phyloP scores from a whole-genome alignment of 2,329 filamentous ascomycete genomes.

The Raffaelea arxii region DNA sequence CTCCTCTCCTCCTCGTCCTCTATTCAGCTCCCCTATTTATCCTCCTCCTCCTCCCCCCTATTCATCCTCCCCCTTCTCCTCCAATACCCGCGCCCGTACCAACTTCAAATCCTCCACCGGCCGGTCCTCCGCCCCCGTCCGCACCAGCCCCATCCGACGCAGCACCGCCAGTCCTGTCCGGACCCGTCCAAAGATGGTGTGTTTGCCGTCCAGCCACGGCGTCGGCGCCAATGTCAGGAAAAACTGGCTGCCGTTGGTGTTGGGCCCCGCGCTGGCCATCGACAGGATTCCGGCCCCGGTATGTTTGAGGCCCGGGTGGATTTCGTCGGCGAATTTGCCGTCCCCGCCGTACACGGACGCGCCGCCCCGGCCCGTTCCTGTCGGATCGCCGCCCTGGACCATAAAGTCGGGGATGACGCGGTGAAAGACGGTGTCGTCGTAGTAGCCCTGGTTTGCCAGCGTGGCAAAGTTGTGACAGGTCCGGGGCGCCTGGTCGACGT shows the following conservation, averaged over 20 bases:
- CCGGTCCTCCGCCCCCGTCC: conserved; percentile 70
- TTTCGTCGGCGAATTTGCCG: conserved; percentile 93
- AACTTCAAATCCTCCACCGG: conserved; percentile 79
- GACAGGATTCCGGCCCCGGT: conserved; percentile 87
- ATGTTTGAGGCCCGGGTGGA: conserved; percentile 67
- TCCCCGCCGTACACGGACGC: conserved; percentile 82
- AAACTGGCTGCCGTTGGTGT: conserved; percentile 94
- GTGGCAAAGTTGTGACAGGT: conserved; percentile 83
- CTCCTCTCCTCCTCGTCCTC: neutral
- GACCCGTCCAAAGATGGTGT: conserved; percentile 92
- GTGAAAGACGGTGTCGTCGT: conserved; percentile 79
- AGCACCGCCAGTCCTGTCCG: conserved; percentile 76
- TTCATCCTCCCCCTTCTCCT: conserved; percentile 19
- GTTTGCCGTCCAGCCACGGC: conserved; percentile 93
- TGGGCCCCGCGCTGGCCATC: conserved; percentile 91
- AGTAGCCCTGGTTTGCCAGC: conserved; percentile 76
- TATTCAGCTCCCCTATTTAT: neutral
- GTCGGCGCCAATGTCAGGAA: conserved; percentile 92
- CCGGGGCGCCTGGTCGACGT: conserved; percentile 77
- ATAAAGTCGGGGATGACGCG: conserved; percentile 95
- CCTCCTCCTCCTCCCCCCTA: neutral
- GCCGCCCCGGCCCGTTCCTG: conserved; percentile 84
- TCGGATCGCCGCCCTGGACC: conserved; percentile 91
- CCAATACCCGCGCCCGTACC: conserved; percentile 59
- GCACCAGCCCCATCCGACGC: conserved; percentile 78